Percentiles rank a stretch among this genome's conserved stretches.
phyloP scores from a whole-genome alignment of 202 grass and related monocot species.

The Panicum hallii region DNA sequence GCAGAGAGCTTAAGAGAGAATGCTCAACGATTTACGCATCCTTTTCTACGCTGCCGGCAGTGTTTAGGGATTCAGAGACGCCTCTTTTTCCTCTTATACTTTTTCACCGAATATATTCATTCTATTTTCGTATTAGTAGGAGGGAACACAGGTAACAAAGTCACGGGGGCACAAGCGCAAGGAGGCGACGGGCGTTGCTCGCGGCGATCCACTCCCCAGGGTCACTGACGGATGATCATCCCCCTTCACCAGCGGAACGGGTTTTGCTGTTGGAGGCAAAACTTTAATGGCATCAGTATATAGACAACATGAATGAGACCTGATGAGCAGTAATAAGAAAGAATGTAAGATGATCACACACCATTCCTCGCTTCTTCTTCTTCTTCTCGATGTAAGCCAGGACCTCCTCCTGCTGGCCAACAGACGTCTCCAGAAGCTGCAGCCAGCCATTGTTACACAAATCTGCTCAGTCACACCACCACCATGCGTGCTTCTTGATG shows the following conservation, averaged over 20 bases:
- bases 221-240: background rate
- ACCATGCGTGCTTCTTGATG: no score
- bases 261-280: constrained; percentile 77
- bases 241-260: constrained; percentile 74
- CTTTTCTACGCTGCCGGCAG: background rate
- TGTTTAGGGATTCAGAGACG: background rate
- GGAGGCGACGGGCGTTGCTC: background rate
- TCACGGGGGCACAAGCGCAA: background rate
- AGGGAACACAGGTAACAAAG: background rate
- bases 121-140: constrained; percentile 14
- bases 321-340: background rate
- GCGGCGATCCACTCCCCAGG: background rate
- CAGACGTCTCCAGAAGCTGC: constrained; percentile 73
- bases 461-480: background rate
- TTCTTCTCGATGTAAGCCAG: constrained; percentile 95
- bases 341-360: constrained; percentile 28
- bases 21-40: background rate
- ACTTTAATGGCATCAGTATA: constrained; percentile 53
- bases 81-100: background rate
- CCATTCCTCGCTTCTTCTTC: constrained; percentile 85
- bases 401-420: constrained; percentile 77
- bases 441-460: constrained; percentile 6
- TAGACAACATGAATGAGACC: background rate
- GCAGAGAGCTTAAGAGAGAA: background rate
- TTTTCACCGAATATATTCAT: background rate